Evolutionary conservation across 2,329 filamentous ascomycete genomes (phyloP), one percentile per base, ranked within the genome.

Genomic region (Chaetomiaceae sp.): DNA sequence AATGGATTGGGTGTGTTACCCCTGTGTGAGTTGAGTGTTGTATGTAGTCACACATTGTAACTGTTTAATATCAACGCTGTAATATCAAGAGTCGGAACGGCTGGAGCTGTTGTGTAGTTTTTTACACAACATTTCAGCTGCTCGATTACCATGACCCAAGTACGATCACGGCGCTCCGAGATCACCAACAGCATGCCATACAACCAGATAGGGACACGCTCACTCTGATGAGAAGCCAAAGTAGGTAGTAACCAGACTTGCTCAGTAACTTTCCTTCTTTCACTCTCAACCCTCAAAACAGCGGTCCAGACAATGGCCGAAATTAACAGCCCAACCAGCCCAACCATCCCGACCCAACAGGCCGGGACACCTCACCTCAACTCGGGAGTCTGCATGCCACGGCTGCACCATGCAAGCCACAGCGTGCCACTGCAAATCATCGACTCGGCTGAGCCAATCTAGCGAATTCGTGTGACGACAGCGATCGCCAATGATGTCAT

Each of bases 321-420:
- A 47, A 29, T 17, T 20, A n/a, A 34, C 34, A 4, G 34, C 34
- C n/a, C 33, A 9, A 3, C 20, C 20, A 46, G 14, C 38, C 38
- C n/a, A 17, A 31, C 46, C n/a, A 17, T 22, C 46, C 46, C 46
- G 36, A 23, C n/a, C 46, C 46, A 48, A 39, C 15, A 36, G 46
- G n/a, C 46, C 19, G 46, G 46, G 23, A 8, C 25, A 15, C 23
- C 1, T 29, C 7, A 22, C 15, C 11, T 29, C 14, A 22, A 19
- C 11, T 15, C 34, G 33, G 45, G 23, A 6, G 19, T 48, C 27
- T 48, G 46, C 46, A 48, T 48, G 25, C 44, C 31, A n/a, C 46
- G 17, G 34, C 34, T 48, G 46, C 46, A 48, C 17, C 22, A 48
- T 48, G 36, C 46, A 48, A 48, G 46, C 46, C 46, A 48, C 46